Evolutionary conservation across 345 rosid species (phyloP).

Genomic region (Gossypium arboreum): DNA sequence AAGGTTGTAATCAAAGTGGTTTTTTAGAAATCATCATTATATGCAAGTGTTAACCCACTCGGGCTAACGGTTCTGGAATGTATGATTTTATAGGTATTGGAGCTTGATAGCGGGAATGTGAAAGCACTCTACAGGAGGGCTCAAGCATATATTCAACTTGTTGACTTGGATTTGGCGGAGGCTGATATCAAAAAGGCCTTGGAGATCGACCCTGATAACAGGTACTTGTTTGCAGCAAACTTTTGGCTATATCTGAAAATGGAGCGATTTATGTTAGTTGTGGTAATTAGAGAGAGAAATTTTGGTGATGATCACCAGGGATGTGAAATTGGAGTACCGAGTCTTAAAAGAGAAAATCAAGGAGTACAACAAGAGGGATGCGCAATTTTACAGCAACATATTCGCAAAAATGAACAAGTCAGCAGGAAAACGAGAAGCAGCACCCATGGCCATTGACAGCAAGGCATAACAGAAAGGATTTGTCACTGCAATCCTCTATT

Average conservation of each 20-base stretch:
- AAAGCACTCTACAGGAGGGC: constrained; percentile 78
- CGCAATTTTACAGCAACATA: constrained; percentile 61
- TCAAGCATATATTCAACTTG: constrained; percentile 55
- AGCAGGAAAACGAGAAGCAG: constrained; percentile 9
- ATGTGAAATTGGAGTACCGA: constrained; percentile 67
- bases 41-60: not conserved
- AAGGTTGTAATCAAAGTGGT: constrained; percentile 36
- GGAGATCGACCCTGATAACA: constrained; percentile 71
- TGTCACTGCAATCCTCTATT: not conserved
- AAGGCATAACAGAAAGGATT: not conserved
- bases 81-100: constrained; percentile 43
- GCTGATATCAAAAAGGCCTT: constrained; percentile 68
- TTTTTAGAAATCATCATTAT: not conserved
- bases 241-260: not conserved
- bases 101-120: constrained; percentile 53
- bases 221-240: constrained; percentile 22
- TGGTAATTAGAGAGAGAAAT: too few species aligned
- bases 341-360: constrained; percentile 63
- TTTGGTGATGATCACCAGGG: constrained; percentile 35
- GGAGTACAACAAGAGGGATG: constrained; percentile 74
- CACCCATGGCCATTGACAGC: constrained; percentile 29
- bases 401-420: constrained; percentile 41
- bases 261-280: too few species aligned
- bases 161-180: constrained; percentile 67
- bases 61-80: not conserved